Base-by-base conservation (phyloP, 2,329 filamentous ascomycete species). In the Neurospora crassa region DNA sequence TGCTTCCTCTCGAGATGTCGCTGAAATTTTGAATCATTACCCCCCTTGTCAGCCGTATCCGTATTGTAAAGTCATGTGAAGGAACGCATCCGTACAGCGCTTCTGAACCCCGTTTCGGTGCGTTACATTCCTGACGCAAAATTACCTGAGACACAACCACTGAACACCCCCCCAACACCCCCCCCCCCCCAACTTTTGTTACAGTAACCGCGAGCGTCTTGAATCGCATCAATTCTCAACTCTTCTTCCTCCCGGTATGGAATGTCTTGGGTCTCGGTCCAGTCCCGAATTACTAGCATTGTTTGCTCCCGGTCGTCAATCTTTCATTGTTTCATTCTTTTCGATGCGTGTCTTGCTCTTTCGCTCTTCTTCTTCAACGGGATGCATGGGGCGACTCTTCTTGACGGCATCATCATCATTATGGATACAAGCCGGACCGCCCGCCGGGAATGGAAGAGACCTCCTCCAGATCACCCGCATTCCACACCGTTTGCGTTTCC, bases 351-450 rank as follows among this genome's bases (percentile, higher is more conserved):
- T 63, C 53, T 63, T 63, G 24, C 53, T 37, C 24, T 34, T 63
- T 63, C 6, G 24, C 16, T 63, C 24, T 1, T 24, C 14, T 63
- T 59, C 24, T 63, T 59, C 16, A 63, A 63, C 18, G 53, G 53
- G 24, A 63, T 29, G 20, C 24, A 59, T 59, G 47, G 47, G 47
- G 20, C 24, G 5, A 59, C n/a, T 59, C n/a, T 59, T 18, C 67
- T 68, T 53, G 69, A 68, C 63, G 29, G 40, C 16, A 53, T 40
- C 20, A 68, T 70, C 69, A 70, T 70, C 69, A 37, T 37, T 37
- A 37, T 37, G 34, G 34, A 37, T 34, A 63, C 53, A 63, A 18
- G 53, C 53, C 53, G 34, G 20, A 53, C 47, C 6, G 20, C 34
- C 34, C 7, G 53, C 24, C 53, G 1, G 29, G 53, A 63, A 34